Percentiles rank a stretch among this genome's conserved stretches.
Evolutionary conservation across 768 basidiomycete genomes (phyloP).

Genomic region (Lactarius sp.): DNA sequence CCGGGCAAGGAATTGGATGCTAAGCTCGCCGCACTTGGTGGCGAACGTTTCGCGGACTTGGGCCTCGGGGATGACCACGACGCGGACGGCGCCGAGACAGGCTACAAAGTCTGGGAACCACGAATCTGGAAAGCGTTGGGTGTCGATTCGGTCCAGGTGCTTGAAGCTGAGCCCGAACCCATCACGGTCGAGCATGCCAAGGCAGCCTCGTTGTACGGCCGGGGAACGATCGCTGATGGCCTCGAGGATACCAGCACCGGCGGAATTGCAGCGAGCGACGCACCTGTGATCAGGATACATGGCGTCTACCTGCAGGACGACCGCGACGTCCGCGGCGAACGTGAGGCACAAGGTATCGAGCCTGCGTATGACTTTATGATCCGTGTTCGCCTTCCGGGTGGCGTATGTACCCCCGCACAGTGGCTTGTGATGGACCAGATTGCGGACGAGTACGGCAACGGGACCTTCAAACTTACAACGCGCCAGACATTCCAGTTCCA

Average conservation of each 20-base stretch:
- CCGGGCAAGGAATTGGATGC: constrained; percentile 86
- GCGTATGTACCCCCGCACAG: constrained; percentile 86
- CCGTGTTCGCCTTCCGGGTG: constrained; percentile 92
- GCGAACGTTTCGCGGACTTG: constrained; percentile 62
- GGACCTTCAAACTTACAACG: constrained; percentile 96
- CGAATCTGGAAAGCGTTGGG: constrained; percentile 90
- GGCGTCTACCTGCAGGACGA: constrained; percentile 97
- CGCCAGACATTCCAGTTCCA: constrained; percentile 99
- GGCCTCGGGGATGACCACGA: constrained; percentile 97
- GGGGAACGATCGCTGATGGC: constrained; percentile 93
- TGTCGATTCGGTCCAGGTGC: constrained; percentile 82
- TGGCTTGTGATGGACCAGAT: constrained; percentile 97
- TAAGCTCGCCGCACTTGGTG: constrained; percentile 75
- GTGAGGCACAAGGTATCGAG: constrained; percentile 86
- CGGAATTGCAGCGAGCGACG: constrained; percentile 85
- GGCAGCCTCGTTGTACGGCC: constrained; percentile 87
- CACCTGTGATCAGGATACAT: constrained; percentile 96
- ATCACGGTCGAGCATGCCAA: constrained; percentile 99
- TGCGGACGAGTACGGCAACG: constrained; percentile 89
- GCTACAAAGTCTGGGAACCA: constrained; percentile 96
- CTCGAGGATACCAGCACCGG: constrained; percentile 82
- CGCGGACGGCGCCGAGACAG: constrained; percentile 91
- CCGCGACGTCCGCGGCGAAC: constrained; percentile 96
- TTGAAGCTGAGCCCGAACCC: constrained; percentile 90
- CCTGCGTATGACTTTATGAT: constrained; percentile 99